Evolutionary conservation across 306 rosid genomes (phyloP), one percentile per base, ranked within the genome.

Genomic region (Castanopsis chinensis): DNA sequence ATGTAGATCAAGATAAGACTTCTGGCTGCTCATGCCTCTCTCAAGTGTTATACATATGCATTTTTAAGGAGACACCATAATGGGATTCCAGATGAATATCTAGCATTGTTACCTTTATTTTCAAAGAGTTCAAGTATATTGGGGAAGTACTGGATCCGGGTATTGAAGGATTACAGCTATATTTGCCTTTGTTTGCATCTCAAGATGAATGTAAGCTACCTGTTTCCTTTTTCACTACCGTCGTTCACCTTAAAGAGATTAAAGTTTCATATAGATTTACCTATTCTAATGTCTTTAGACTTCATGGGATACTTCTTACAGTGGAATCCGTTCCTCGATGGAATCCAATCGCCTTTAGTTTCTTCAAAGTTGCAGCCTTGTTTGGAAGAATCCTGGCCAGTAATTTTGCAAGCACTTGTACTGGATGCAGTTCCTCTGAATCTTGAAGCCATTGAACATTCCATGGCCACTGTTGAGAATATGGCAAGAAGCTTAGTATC

Each of bases 331-430:
- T 92, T 95, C 88, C 97, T 95, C 76, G 97, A 90, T 81, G 99
- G 98, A 80, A 87, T 92, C 79, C 96, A 91, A 79, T 95, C 99
- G 41, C 91, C 96, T 83, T 78, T 86, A 76, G 91, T 85, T 73
- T 87, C 91, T 79, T 89, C 91, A 69, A 92, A 92, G 85, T 85
- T 95, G 85, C 91, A 78, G 56, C 88, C 94, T 60, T 87, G 97
- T 88, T 87, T 95, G 77, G 95, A 95, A 86, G 98, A 92, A 88
- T 92, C 98, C n/a, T 95, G 99, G 99, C 98, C 99, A 20, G 94
- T 95, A 81, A 89, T 95, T 78, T 85, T 95, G 87, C 99, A 92
- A 87, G 99, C 99, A 71, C 88, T 95, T 87, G 97, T 93, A 69
- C 82, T 91, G 76, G 99, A 92, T 81, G 94, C 99, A 56, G 91